Conservation (phyloP, 495 filamentous ascomycete genomes). For the Astrocystis sublimbata region DNA sequence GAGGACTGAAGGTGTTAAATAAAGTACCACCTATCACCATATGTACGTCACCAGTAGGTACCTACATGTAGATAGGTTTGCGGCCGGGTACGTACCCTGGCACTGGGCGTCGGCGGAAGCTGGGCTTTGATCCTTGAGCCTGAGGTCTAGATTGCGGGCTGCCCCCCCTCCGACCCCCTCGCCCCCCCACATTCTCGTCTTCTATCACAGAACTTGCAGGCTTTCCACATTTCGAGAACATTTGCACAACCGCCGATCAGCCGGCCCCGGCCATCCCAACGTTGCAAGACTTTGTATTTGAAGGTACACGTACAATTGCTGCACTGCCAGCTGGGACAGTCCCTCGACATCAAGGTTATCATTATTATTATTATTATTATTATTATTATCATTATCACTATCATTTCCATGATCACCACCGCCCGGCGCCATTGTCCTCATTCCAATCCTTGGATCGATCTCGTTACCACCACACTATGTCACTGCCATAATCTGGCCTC, state of each 20-base stretch:
- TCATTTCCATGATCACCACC: too few relatives aligned
- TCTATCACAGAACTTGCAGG: not conserved
- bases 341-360: conserved; percentile 13
- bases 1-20: too few relatives aligned
- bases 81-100: not conserved
- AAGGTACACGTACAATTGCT: not conserved
- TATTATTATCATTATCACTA: too few relatives aligned
- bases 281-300: conserved; percentile 1
- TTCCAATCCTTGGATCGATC: not conserved
- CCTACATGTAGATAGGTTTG: too few relatives aligned
- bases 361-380: too few relatives aligned
- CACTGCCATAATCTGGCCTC: not conserved
- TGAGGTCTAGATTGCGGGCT: conserved; percentile 18
- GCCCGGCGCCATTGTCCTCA: too few relatives aligned
- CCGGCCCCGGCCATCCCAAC: not conserved
- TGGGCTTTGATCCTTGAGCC: not conserved
- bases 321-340: not conserved
- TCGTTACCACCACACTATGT: conserved; percentile 4
- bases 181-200: not conserved
- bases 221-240: conserved; percentile 1
- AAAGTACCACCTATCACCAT: too few relatives aligned
- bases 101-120: not conserved
- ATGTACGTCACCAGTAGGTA: too few relatives aligned
- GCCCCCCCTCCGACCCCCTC: too few relatives aligned
- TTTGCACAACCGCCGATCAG: conserved; percentile 11